Conservation (phyloP, 192 early-diverging fungal genomes). For the Allomyces macrogynus region DNA sequence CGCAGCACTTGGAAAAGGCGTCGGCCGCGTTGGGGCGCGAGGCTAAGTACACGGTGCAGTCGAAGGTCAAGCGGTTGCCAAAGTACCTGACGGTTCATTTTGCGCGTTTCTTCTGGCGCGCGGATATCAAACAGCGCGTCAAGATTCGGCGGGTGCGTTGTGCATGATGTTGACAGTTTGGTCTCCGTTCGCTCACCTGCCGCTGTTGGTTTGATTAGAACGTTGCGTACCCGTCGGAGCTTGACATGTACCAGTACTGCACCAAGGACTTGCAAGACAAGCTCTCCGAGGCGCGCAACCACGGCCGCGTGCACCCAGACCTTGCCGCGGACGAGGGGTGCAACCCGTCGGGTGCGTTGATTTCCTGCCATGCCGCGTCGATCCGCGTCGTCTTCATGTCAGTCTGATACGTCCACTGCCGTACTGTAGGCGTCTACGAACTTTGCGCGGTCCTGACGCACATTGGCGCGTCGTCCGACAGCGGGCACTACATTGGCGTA, state of each 20-base stretch:
- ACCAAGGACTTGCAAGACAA: conserved; percentile 62
- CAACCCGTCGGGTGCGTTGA: conserved; percentile 39
- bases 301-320: conserved; percentile 37
- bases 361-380: too few relatives aligned
- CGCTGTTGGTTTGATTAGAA: conserved; percentile 15
- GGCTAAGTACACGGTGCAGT: conserved; percentile 56
- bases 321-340: conserved; percentile 60
- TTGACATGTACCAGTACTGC: conserved; percentile 73
- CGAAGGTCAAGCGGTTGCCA: conserved; percentile 64
- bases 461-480: conserved; percentile 82
- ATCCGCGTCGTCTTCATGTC: too few relatives aligned
- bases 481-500: conserved; percentile 28
- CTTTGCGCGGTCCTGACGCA: conserved; percentile 85
- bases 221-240: conserved; percentile 82
- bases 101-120: conserved; percentile 91
- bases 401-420: too few relatives aligned
- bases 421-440: conserved; percentile 49
- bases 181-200: too few relatives aligned
- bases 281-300: conserved; percentile 24
- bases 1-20: conserved; percentile 73
- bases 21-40: conserved; percentile 58
- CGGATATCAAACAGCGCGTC: conserved; percentile 48
- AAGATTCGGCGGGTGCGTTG: conserved; percentile 68
- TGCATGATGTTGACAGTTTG: too few relatives aligned
- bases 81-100: conserved; percentile 75